phyloP scores from a whole-genome alignment of 371 early-diverging fungal genomes.

The Chytridium lagenaria region DNA sequence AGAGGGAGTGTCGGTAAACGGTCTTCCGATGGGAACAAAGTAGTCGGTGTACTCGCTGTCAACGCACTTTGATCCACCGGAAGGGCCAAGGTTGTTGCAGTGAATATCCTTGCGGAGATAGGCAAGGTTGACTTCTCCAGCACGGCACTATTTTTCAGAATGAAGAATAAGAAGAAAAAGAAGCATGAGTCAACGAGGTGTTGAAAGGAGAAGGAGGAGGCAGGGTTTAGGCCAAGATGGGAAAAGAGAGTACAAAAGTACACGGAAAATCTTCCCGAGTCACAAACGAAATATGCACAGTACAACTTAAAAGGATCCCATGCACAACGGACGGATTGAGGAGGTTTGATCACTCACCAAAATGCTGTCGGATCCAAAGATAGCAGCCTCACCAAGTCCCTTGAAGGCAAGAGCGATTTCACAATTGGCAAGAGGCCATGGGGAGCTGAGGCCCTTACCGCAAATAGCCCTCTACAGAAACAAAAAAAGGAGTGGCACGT shows the following conservation, averaged over 20 bases:
- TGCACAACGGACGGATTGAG: not conserved
- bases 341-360: not conserved
- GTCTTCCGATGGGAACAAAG: conserved; percentile 7
- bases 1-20: conserved; percentile 4
- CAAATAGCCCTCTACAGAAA: not conserved
- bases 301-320: too few species aligned
- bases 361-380: conserved; percentile 20
- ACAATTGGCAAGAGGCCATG: conserved; percentile 14
- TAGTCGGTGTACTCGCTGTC: conserved; percentile 13
- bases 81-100: conserved; percentile 14
- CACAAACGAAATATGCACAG: too few species aligned
- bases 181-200: too few species aligned
- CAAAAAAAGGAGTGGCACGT: not conserved
- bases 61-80: conserved; percentile 9
- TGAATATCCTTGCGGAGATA: conserved; percentile 19
- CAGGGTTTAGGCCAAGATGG: too few species aligned
- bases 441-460: conserved; percentile 3
- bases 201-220: too few species aligned
- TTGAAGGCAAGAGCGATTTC: conserved; percentile 22
- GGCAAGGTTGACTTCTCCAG: conserved; percentile 27
- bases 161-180: not conserved
- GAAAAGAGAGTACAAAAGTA: too few species aligned
- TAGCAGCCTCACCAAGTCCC: conserved; percentile 6
- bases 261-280: too few species aligned
- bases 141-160: conserved; percentile 29